These are phyloP conservation scores for Ceratocystis variospora DNA, from an alignment of 2,329 filamentous ascomycete species.

Conservation along the genomic window DNA sequence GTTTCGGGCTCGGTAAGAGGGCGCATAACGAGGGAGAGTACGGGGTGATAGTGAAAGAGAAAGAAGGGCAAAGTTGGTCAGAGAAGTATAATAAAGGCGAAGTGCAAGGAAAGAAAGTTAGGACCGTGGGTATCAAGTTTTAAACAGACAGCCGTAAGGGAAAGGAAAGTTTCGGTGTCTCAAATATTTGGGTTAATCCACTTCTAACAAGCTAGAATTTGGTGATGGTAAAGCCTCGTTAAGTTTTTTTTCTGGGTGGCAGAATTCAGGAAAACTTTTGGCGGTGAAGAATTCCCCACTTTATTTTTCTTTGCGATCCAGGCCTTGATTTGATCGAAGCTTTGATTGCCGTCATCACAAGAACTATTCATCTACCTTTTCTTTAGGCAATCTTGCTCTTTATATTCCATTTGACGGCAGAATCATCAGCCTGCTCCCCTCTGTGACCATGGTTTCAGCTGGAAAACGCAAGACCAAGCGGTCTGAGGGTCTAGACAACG, in stretches of 20 bases:
- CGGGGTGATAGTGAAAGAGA: conserved; percentile 6
- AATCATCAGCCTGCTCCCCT: background rate
- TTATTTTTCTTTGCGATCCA: conserved; percentile 18
- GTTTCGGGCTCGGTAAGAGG: conserved; percentile 68
- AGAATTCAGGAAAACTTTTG: conserved; percentile 24
- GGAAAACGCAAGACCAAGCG: conserved; percentile 16
- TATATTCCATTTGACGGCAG: background rate
- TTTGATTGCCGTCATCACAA: background rate
- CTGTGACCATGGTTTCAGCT: conserved; percentile 11
- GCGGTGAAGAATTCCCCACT: conserved; percentile 21
- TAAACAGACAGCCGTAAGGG: background rate
- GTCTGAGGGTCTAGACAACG: conserved; percentile 8
- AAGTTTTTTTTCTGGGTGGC: conserved; percentile 19
- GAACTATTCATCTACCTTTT: background rate
- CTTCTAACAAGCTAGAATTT: conserved; percentile 12
- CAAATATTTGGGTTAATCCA: conserved; percentile 7
- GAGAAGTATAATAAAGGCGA: background rate
- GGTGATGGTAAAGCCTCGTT: conserved; percentile 7
- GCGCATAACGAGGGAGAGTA: conserved; percentile 45
- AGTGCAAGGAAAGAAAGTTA: background rate
- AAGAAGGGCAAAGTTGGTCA: conserved; percentile 1
- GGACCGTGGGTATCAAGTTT: background rate
- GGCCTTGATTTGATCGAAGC: background rate
- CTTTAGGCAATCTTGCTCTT: background rate
- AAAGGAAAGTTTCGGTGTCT: background rate